Conservation (phyloP, 1,284 basidiomycete species). For the Cryptococcus sp. region DNA sequence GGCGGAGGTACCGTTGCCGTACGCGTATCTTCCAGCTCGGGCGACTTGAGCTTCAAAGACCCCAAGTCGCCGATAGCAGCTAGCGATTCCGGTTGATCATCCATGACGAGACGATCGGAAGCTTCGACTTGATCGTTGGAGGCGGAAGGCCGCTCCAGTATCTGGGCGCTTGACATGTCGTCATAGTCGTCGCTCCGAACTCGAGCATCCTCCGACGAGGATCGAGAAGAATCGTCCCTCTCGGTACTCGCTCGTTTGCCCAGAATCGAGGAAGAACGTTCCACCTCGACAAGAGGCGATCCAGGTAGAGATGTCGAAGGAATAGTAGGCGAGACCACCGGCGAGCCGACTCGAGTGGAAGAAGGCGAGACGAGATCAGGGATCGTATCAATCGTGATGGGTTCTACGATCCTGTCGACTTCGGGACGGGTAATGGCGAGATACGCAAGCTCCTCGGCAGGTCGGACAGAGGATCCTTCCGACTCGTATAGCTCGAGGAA, state of each 20-base stretch:
- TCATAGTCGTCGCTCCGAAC: conserved; percentile 14
- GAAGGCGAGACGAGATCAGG: conserved; percentile 21
- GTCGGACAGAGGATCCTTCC: conserved; percentile 33
- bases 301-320: neutral
- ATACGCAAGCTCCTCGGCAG: conserved; percentile 44
- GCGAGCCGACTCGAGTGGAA: conserved; percentile 27
- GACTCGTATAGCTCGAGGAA: conserved; percentile 41
- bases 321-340: conserved; percentile 11
- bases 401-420: conserved; percentile 25
- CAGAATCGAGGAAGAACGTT: conserved; percentile 17
- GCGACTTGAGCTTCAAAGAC: conserved; percentile 20
- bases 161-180: neutral
- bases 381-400: conserved; percentile 16
- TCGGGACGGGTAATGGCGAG: conserved; percentile 43
- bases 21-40: conserved; percentile 1
- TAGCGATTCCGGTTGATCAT: neutral
- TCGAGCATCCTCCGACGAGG: conserved; percentile 18
- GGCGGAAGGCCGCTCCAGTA: too few species aligned
- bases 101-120: too few species aligned
- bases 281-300: conserved; percentile 5
- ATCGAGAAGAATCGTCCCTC: conserved; percentile 30
- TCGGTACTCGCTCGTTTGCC: conserved; percentile 41
- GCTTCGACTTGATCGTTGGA: too few species aligned
- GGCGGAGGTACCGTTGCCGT: conserved; percentile 38
- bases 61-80: conserved; percentile 16